These are phyloP conservation scores for Musa troglodytarum DNA, from an alignment of 176 grass and related monocot genomes.

Conservation along the genomic window DNA sequence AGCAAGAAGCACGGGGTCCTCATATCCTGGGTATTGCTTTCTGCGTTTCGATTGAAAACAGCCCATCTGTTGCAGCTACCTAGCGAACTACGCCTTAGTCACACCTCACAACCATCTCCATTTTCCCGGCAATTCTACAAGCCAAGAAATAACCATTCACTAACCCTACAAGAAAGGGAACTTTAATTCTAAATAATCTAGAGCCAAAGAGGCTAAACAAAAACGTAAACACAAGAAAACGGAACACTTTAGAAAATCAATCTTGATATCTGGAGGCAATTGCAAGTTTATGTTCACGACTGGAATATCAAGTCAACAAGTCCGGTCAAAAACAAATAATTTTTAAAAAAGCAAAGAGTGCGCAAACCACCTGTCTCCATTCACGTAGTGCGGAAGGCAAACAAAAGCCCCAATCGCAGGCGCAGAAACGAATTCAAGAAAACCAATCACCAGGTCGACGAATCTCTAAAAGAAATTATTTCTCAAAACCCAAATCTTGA, in stretches of 20 bases:
- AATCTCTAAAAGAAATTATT: too few relatives aligned
- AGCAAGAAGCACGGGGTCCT: constrained; percentile 15
- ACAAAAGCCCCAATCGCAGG: too few relatives aligned
- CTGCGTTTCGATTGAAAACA: constrained; percentile 7
- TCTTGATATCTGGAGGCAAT: not conserved
- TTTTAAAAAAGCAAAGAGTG: too few relatives aligned
- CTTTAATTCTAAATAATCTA: not conserved
- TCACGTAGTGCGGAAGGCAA: too few relatives aligned
- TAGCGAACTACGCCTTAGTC: not conserved
- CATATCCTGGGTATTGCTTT: constrained; percentile 19
- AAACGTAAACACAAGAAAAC: not conserved
- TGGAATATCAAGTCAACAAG: not conserved
- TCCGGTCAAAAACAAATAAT: too few relatives aligned
- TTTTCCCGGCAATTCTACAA: not conserved
- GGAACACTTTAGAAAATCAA: not conserved
- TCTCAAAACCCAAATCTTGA: too few relatives aligned
- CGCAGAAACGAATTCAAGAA: too few relatives aligned
- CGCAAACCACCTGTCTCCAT: too few relatives aligned
- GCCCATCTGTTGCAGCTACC: constrained; percentile 3
- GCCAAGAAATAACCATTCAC: not conserved
- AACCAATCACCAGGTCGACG: too few relatives aligned
- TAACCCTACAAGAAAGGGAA: not conserved
- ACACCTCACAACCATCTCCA: constrained; percentile 8
- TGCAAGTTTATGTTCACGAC: not conserved
- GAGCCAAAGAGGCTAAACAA: not conserved